These are phyloP conservation scores for Neoascochyta sp. DNA, from an alignment of 2,329 filamentous ascomycete species.

Conservation along the genomic window DNA sequence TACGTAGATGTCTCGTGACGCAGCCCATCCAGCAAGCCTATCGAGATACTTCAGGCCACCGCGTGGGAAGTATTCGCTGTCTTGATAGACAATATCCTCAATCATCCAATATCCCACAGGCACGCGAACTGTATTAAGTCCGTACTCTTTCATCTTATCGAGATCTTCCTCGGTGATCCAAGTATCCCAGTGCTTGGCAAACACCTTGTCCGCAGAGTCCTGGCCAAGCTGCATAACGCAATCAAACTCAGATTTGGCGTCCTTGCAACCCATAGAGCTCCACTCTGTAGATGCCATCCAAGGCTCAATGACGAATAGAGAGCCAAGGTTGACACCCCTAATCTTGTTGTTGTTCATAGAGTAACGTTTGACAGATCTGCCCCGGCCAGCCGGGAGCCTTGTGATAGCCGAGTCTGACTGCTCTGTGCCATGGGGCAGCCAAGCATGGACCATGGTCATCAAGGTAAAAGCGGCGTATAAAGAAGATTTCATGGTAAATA, in stretches of 20 bases:
- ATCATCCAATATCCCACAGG: slow-evolving; percentile 56
- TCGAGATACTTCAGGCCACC: slow-evolving; percentile 49
- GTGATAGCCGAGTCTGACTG: slow-evolving; percentile 5
- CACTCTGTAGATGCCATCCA: slow-evolving; percentile 52
- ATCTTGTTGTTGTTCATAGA: slow-evolving; percentile 35
- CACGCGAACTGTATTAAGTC: slow-evolving; percentile 54
- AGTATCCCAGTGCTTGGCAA: slow-evolving; percentile 50
- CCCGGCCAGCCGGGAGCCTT: slow-evolving; percentile 10
- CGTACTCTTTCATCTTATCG: slow-evolving; percentile 47
- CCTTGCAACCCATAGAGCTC: slow-evolving; percentile 48
- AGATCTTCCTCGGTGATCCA: slow-evolving; percentile 52
- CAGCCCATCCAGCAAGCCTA: slow-evolving; percentile 48
- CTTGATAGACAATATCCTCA: slow-evolving; percentile 47
- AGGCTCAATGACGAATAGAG: slow-evolving; percentile 52
- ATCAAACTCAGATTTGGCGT: slow-evolving; percentile 51
- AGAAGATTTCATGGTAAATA: not conserved
- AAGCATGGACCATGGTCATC: not conserved
- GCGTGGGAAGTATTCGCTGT: slow-evolving; percentile 51
- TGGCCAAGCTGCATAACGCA: slow-evolving; percentile 52
- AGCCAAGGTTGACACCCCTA: slow-evolving; percentile 55
- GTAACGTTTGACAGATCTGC: slow-evolving; percentile 13
- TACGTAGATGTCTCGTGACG: slow-evolving; percentile 50
- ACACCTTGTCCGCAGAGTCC: slow-evolving; percentile 45
- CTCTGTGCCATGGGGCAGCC: slow-evolving; percentile 1
- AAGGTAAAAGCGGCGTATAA: not conserved